Percentiles rank a stretch among this genome's conserved stretches.
Conservation (phyloP, 2,329 filamentous ascomycete genomes). For the Coniosporium tulheliwenetii region DNA sequence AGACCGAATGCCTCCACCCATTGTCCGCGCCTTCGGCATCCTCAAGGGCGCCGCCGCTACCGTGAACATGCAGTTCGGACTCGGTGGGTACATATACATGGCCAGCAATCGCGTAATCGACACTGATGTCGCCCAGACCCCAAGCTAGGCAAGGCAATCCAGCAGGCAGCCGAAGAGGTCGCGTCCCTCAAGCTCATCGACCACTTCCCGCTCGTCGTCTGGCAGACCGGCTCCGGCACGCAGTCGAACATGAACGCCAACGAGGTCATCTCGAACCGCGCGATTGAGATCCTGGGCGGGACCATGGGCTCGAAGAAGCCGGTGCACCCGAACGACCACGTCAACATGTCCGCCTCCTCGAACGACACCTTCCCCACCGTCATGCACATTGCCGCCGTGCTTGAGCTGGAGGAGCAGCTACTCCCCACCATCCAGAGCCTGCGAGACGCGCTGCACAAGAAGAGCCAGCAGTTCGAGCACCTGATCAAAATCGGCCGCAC, state of each 20-base stretch:
- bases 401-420: constrained; percentile 78
- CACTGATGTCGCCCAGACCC: constrained; percentile 42
- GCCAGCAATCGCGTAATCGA: neutral
- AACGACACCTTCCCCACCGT: constrained; percentile 99
- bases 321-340: constrained; percentile 97
- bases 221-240: constrained; percentile 97
- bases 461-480: constrained; percentile 76
- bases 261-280: constrained; percentile 98
- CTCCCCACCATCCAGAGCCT: constrained; percentile 72
- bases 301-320: constrained; percentile 94
- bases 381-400: constrained; percentile 96
- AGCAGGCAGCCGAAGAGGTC: constrained; percentile 87
- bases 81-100: constrained; percentile 40
- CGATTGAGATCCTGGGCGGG: constrained; percentile 93
- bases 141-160: constrained; percentile 80
- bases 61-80: constrained; percentile 88
- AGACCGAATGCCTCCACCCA: constrained; percentile 90
- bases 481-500: constrained; percentile 99
- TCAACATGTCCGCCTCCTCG: constrained; percentile 97
- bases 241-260: constrained; percentile 99
- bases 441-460: constrained; percentile 69
- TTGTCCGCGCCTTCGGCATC: constrained; percentile 88
- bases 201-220: constrained; percentile 96
- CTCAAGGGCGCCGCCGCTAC: constrained; percentile 91
- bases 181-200: constrained; percentile 85